Evolutionary conservation across 106 monocot species (phyloP), one percentile per base, ranked within the genome.

Genomic region (Posidonia australis): DNA sequence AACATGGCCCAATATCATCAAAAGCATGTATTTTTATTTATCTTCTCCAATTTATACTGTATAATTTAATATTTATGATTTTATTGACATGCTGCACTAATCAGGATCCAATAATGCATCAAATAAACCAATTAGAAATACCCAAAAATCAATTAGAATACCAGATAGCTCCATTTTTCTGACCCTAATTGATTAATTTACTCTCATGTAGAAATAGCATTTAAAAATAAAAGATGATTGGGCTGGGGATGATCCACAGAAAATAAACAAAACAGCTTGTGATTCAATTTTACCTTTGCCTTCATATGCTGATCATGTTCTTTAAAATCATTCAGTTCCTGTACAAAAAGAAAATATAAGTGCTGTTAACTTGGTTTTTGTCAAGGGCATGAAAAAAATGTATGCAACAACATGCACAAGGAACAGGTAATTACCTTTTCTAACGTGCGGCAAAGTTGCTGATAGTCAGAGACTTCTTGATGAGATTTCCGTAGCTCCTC

Each of bases 251-350:
- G 1, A 12, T 24, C 25, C n/a, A 26, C 22, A 22, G 13, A 7
- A 29, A 58, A 29, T 30, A 58, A 43, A 66, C 10, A 10, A 52
- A 66, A 2, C 5, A 53, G 48, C 0, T 51, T 5, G 9, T 52
- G 29, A 52, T 31, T 17, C 2, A 13, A 20, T n/a, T 11, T 66
- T 51, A 90, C 96, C 90, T 96, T 90, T 56, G 78, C 62, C 62
- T 78, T 96, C 63, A 56, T 80, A 32, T 84, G 84, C 44, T 84
- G 90, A 46, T 96, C 87, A 42, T 58, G 71, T 47, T 90, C 90
- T 82, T 87, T 90, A 17, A 81, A 45, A n/a, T 84, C 86, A 65
- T 84, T 80, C 70, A 96, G 62, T 65, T 96, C 90, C 96, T 96
- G 69, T 7, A 71, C 1, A 28, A 20, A 41, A 3, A n/a, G n/a